These are phyloP conservation scores for Hemisphaericaspora xylofermentans DNA, from an alignment of 1,139 yeast species.

Conservation along the genomic window DNA sequence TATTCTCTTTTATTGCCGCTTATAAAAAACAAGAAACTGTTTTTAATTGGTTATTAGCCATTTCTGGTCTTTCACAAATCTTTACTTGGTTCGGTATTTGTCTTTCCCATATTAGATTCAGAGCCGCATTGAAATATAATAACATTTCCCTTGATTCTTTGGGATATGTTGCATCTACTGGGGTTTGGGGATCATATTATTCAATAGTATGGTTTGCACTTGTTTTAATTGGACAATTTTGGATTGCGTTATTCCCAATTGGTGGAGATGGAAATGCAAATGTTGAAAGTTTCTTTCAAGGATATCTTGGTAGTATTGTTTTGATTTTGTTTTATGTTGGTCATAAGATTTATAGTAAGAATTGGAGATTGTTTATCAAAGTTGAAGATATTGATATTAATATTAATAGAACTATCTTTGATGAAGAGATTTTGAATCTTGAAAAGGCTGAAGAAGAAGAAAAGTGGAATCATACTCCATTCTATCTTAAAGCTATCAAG, in stretches of 20 bases:
- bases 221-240: conserved; percentile 42
- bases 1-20: conserved; percentile 37
- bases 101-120: conserved; percentile 41
- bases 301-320: conserved; percentile 37
- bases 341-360: conserved; percentile 34
- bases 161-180: conserved; percentile 43
- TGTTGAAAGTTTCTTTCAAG: conserved; percentile 36
- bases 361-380: conserved; percentile 32
- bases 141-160: conserved; percentile 34
- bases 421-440: conserved; percentile 37
- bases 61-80: conserved; percentile 44
- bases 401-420: conserved; percentile 36
- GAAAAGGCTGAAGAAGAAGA: conserved; percentile 37
- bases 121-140: conserved; percentile 39
- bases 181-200: conserved; percentile 39
- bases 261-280: conserved; percentile 29
- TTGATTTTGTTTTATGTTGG: conserved; percentile 33
- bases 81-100: conserved; percentile 46
- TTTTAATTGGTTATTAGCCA: conserved; percentile 45
- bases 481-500: conserved; percentile 24
- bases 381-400: conserved; percentile 36
- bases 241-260: conserved; percentile 43
- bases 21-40: conserved; percentile 41
- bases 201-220: conserved; percentile 36
- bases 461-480: conserved; percentile 23